These are phyloP conservation scores for Sarocladium oryzae DNA, from an alignment of 2,329 filamentous ascomycete genomes.

Conservation along the genomic window DNA sequence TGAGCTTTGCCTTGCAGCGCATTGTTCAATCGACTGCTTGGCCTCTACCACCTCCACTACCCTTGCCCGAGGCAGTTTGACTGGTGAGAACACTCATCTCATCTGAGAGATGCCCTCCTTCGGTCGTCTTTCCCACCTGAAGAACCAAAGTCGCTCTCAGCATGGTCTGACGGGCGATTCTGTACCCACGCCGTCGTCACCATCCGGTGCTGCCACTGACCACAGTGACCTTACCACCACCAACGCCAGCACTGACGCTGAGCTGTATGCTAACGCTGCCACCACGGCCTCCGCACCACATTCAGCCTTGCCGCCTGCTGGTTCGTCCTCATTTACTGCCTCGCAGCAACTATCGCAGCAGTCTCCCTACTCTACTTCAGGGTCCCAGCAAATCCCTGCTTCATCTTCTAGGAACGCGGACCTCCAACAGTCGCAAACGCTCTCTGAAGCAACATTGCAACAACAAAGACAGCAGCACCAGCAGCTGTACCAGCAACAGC, in stretches of 20 bases:
- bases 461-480: constrained; percentile 16
- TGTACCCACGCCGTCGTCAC: constrained; percentile 17
- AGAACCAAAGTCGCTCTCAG: constrained; percentile 51
- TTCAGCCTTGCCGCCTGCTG: constrained; percentile 11
- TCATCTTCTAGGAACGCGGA: background rate
- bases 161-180: constrained; percentile 44
- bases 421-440: background rate
- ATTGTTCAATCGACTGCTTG: no score
- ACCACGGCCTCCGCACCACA: constrained; percentile 13
- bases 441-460: constrained; percentile 1
- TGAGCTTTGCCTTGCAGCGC: no score
- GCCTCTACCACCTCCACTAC: background rate
- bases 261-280: background rate
- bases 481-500: constrained; percentile 14
- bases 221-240: constrained; percentile 2
- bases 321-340: background rate
- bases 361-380: background rate
- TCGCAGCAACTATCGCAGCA: constrained; percentile 14
- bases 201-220: constrained; percentile 16
- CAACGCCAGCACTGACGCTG: constrained; percentile 6
- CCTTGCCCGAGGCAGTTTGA: background rate
- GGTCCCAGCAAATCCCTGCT: background rate
- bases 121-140: constrained; percentile 40
- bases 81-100: background rate
- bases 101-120: constrained; percentile 43